Percentiles rank a stretch among this genome's conserved stretches.
Evolutionary conservation across 2,329 filamentous ascomycete genomes (phyloP).

Genomic region (Colletotrichum paranaense): DNA sequence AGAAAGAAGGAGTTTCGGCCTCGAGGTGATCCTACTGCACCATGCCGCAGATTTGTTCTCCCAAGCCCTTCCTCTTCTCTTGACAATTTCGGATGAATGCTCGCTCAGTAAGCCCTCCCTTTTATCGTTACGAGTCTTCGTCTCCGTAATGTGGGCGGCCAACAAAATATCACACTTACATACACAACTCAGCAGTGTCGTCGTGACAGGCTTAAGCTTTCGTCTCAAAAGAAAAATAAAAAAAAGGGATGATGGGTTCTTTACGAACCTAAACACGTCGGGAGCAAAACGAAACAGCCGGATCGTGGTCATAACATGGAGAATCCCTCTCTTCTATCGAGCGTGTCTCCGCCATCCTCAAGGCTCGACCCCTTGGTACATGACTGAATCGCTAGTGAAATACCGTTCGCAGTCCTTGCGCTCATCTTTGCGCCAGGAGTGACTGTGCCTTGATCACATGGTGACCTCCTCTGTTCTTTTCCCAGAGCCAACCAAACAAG

Average conservation of each 20-base stretch:
- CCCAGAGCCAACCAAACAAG: not conserved
- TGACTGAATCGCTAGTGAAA: conserved; percentile 12
- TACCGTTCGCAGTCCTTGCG: not conserved
- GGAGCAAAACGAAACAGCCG: conserved; percentile 15
- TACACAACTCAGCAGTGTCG: not conserved
- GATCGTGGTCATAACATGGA: conserved; percentile 6
- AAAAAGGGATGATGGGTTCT: conserved; percentile 10
- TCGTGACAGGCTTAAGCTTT: conserved; percentile 16
- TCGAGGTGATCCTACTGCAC: not conserved
- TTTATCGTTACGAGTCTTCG: not conserved
- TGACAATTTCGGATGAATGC: not conserved
- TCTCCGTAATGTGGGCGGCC: not conserved
- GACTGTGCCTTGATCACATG: conserved; percentile 9
- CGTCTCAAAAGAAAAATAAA: not conserved
- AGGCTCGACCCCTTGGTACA: not conserved
- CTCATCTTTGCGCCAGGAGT: not conserved
- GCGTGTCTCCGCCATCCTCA: not conserved
- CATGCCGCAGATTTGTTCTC: not conserved
- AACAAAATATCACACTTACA: not conserved
- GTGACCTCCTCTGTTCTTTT: not conserved
- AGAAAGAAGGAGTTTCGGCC: conserved; percentile 7
- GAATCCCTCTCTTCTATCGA: not conserved
- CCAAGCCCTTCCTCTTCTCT: not conserved
- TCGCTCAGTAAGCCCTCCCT: no score
- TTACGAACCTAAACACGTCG: not conserved